phyloP scores from a whole-genome alignment of 805 yeast genomes.

The Pichia cabralensis region DNA sequence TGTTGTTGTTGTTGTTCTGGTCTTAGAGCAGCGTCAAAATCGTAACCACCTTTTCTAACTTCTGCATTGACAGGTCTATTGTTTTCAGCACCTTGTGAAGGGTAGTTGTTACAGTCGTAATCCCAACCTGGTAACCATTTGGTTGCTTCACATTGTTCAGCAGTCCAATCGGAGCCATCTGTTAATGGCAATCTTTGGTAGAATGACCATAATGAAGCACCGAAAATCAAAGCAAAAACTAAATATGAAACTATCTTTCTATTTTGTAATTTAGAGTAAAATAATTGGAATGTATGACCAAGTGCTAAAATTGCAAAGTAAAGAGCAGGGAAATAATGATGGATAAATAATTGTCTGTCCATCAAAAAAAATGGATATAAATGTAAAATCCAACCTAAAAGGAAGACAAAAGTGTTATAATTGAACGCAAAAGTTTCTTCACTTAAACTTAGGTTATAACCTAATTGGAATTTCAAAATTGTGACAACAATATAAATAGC shows the following conservation, averaged over 20 bases:
- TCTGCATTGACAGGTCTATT: slow-evolving; percentile 5
- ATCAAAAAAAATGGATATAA: slow-evolving; percentile 70
- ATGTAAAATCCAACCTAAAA: slow-evolving; percentile 65
- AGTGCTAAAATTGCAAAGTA: slow-evolving; percentile 49
- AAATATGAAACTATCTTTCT: slow-evolving; percentile 36
- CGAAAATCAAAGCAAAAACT: slow-evolving; percentile 38
- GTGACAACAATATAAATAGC: slow-evolving; percentile 37
- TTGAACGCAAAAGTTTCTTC: slow-evolving; percentile 56
- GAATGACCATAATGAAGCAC: slow-evolving; percentile 45
- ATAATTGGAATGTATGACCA: slow-evolving; percentile 25
- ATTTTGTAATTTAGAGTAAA: slow-evolving; percentile 22
- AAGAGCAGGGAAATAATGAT: slow-evolving; percentile 87
- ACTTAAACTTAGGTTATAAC: slow-evolving; percentile 33
- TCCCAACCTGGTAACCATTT: slow-evolving; percentile 71
- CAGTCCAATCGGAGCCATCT: slow-evolving; percentile 77
- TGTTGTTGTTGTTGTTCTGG: slow-evolving; percentile 4
- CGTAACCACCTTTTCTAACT: slow-evolving; percentile 7
- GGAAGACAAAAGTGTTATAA: slow-evolving; percentile 48
- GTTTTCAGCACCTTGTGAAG: slow-evolving; percentile 14
- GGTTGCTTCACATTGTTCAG: slow-evolving; percentile 49
- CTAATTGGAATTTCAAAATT: slow-evolving; percentile 55
- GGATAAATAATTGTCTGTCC: slow-evolving; percentile 90
- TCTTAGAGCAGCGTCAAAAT: slow-evolving; percentile 14
- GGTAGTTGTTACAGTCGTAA: slow-evolving; percentile 64
- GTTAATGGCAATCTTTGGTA: slow-evolving; percentile 58